Evolutionary conservation across 768 basidiomycete species (phyloP).

Genomic region (Termitomyces sp.): DNA sequence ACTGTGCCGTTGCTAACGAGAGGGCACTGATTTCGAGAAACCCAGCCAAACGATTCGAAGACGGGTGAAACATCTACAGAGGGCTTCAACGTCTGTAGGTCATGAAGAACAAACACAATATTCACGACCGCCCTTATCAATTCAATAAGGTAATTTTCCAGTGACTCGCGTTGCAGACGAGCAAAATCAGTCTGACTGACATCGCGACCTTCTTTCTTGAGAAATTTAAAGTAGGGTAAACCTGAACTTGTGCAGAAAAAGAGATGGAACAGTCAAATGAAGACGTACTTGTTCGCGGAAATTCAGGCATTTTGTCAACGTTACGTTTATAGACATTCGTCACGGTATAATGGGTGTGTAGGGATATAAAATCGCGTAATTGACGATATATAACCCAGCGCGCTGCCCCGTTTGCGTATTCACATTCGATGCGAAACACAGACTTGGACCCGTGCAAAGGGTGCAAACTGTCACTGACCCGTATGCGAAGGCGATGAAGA

Average conservation of each 20-base stretch:
- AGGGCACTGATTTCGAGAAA: conserved; percentile 93
- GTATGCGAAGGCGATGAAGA: conserved; percentile 76
- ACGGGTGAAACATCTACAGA: conserved; percentile 91
- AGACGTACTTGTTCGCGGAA: conserved; percentile 72
- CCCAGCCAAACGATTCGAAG: conserved; percentile 80
- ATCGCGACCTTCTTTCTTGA: conserved; percentile 58
- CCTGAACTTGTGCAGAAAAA: conserved; percentile 33
- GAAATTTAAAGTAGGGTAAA: conserved; percentile 87
- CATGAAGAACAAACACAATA: conserved; percentile 2
- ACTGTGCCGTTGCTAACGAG: conserved; percentile 71
- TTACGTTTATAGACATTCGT: conserved; percentile 76
- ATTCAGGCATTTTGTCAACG: conserved; percentile 81
- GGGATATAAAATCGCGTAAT: conserved; percentile 83
- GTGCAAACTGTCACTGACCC: conserved; percentile 82
- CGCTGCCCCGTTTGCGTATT: conserved; percentile 89
- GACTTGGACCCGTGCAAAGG: conserved; percentile 72
- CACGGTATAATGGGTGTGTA: conserved; percentile 86
- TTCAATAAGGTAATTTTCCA: conserved; percentile 86
- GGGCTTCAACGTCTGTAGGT: neutral
- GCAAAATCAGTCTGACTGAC: conserved; percentile 73
- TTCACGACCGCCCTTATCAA: conserved; percentile 87
- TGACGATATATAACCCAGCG: conserved; percentile 97
- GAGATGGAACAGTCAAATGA: neutral
- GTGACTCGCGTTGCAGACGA: conserved; percentile 68
- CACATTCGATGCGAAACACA: conserved; percentile 90